phyloP scores from a whole-genome alignment of 2,329 filamentous ascomycete species.

The Diaporthe nobilis region DNA sequence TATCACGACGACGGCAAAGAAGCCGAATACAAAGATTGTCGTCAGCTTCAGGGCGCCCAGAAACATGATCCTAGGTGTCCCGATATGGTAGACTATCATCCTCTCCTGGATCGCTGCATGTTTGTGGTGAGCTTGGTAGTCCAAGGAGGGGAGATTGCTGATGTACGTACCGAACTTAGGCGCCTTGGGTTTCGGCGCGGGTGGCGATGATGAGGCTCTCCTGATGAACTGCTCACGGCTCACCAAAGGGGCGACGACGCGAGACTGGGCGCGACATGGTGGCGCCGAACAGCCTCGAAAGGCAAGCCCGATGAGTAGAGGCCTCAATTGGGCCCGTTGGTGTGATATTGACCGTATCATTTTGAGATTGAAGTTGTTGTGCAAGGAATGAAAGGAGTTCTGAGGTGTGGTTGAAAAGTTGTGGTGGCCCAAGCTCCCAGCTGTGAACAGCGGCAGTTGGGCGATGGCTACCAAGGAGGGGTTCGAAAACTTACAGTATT shows the following conservation, averaged over 20 bases:
- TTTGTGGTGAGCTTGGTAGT: background rate
- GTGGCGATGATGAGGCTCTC: constrained; percentile 29
- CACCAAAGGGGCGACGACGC: background rate
- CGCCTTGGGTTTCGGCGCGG: constrained; percentile 30
- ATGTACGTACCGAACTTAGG: constrained; percentile 18
- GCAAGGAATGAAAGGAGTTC: background rate
- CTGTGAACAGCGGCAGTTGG: too few species aligned
- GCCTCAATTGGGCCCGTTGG: background rate
- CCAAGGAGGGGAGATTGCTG: background rate
- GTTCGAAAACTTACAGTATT: background rate
- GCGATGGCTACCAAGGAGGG: background rate
- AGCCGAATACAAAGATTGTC: constrained; percentile 77
- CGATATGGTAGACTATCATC: constrained; percentile 82
- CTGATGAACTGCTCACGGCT: constrained; percentile 30
- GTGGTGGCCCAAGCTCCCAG: constrained; percentile 36
- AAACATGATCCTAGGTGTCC: constrained; percentile 75
- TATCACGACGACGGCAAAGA: constrained; percentile 75
- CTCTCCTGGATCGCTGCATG: constrained; percentile 40
- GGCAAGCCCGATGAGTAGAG: background rate
- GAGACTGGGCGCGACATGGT: constrained; percentile 12
- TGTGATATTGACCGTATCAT: constrained; percentile 37
- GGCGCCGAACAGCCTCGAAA: background rate
- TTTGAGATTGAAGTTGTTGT: background rate
- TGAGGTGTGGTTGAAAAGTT: constrained; percentile 10
- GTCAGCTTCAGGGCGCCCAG: constrained; percentile 80